Conservation (phyloP, 106 monocot species). For the Dactylorhiza incarnata region DNA sequence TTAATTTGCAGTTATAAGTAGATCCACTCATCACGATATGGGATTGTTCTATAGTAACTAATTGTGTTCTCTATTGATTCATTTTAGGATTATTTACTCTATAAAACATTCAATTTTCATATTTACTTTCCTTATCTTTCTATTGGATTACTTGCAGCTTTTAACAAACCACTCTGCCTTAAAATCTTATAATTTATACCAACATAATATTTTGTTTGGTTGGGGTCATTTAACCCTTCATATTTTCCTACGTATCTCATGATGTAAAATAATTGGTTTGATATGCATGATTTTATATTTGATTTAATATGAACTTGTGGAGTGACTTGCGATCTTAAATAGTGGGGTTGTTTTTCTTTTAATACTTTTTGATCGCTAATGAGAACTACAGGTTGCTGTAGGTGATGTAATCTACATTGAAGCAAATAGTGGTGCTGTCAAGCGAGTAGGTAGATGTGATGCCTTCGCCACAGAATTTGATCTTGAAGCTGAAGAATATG, state of each 20-base stretch:
- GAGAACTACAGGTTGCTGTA: slow-evolving; percentile 63
- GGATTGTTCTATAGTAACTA: not conserved
- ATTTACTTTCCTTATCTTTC: not conserved
- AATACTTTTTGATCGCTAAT: slow-evolving; percentile 2
- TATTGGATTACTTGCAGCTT: not conserved
- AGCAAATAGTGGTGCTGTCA: slow-evolving; percentile 99
- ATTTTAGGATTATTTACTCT: not conserved
- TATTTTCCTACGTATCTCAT: not conserved
- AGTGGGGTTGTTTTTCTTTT: not conserved
- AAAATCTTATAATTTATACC: not conserved
- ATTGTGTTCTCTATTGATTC: not conserved
- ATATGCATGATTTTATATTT: not conserved
- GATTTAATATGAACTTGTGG: not conserved
- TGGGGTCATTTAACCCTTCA: not conserved
- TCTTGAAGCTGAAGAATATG: slow-evolving; percentile 99
- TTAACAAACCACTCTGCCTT: not conserved
- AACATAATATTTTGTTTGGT: not conserved
- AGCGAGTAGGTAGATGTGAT: slow-evolving; percentile 93
- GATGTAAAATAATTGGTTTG: not conserved
- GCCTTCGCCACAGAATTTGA: slow-evolving; percentile 98
- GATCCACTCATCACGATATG: not conserved
- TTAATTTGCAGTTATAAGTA: not conserved
- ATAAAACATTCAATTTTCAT: not conserved
- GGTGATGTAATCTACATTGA: slow-evolving; percentile 99
- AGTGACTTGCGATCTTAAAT: not conserved